Evolutionary conservation across 2,329 filamentous ascomycete species (phyloP).

Genomic region (Chrysosporium queenslandicum): DNA sequence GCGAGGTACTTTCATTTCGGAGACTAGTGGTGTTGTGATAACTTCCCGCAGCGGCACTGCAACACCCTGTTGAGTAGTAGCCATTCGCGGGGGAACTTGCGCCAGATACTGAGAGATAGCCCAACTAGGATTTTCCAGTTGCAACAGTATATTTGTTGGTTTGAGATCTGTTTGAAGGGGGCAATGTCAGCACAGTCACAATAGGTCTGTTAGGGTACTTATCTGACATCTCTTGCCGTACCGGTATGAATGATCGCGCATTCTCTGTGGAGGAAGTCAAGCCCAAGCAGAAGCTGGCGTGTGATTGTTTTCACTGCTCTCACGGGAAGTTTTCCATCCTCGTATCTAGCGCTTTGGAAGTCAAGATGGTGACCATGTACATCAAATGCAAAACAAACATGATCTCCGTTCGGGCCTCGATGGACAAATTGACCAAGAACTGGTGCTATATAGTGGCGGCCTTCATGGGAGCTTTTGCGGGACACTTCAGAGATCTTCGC

Average conservation of each 20-base stretch:
- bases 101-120: slow-evolving; percentile 19
- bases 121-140: slow-evolving; percentile 16
- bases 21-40: slow-evolving; percentile 20
- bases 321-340: slow-evolving; percentile 21
- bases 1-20: slow-evolving; percentile 16
- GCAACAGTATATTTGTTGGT: slow-evolving; percentile 22
- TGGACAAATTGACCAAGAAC: slow-evolving; percentile 23
- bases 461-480: slow-evolving; percentile 17
- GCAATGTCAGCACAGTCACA: slow-evolving; percentile 2
- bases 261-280: slow-evolving; percentile 23
- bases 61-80: slow-evolving; percentile 4
- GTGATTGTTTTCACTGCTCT: slow-evolving; percentile 19
- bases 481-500: slow-evolving; percentile 17
- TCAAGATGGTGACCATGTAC: slow-evolving; percentile 22
- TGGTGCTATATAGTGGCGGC: slow-evolving; percentile 17
- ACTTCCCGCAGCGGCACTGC: slow-evolving; percentile 20
- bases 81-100: slow-evolving; percentile 17
- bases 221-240: too few relatives aligned
- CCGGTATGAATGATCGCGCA: slow-evolving; percentile 23
- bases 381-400: slow-evolving; percentile 25
- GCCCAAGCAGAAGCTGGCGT: slow-evolving; percentile 22
- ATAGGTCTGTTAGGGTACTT: too few relatives aligned
- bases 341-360: slow-evolving; percentile 19
- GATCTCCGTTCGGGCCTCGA: slow-evolving; percentile 23
- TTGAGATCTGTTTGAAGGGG: slow-evolving; percentile 21